Evolutionary conservation across 768 basidiomycete genomes (phyloP), one percentile per base, ranked within the genome.

Genomic region (Agaricus blazei): DNA sequence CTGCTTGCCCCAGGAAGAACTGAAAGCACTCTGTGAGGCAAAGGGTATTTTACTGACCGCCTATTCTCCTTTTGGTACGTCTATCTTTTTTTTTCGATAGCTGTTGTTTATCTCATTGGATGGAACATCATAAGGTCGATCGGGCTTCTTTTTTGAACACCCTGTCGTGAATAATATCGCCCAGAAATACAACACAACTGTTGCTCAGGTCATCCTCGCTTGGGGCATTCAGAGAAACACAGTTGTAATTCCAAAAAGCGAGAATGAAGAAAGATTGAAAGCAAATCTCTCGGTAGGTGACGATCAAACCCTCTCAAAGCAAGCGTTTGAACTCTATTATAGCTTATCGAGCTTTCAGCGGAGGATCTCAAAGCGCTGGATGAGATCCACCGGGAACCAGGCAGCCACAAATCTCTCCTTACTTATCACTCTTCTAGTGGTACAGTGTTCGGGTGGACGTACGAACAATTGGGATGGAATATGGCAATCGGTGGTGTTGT

Each of bases 151-250:
- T 59, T 68, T 75, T 47, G 65, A 67, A 15, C 68, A 78, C 54
- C 54, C 66, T 1, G 65, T 60, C 11, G 54, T 78, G 46, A 49
- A 58, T 11, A 51, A 42, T 1, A 61, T 79, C 8, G 75, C 76
- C 1, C 58, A 66, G 19, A 71, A 71, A 49, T 59, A 71, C 47
- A 57, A 61, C 31, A 63, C 62, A 14, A 69, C 73, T 1, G 61
- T 71, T 1, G 80, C 83, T 3, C 82, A 85, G 64, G 75, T 86
- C 19, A 64, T 85, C 28, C 68, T 88, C 15, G 74, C 80, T 59
- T 88, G 87, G 87, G 81, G 78, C 5, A 80, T 80, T 14, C 82
- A 85, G 62, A 77, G 81, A 23, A 79, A 79, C 5, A 77, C 84
- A 36, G 73, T 78, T 23, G 77, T 84, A 51, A 75, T 87, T 60